Conservation (phyloP, 371 early-diverging fungal genomes). For the Syncephalastrum contaminatum region DNA sequence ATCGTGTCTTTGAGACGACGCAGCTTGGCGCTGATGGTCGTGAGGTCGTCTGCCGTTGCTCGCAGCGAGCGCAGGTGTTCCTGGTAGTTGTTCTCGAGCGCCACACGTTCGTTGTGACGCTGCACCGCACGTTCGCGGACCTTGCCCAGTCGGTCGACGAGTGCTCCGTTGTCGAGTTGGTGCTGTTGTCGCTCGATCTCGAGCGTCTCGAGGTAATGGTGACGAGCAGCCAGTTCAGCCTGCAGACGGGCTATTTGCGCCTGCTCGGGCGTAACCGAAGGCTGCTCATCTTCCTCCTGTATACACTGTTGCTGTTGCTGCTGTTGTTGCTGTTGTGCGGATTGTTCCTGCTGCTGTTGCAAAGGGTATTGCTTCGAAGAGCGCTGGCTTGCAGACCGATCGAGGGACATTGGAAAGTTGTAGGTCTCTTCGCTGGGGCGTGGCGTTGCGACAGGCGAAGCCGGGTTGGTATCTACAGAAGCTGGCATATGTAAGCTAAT, state of each 20-base stretch:
- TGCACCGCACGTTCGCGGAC: slow-evolving; percentile 20
- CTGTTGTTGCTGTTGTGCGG: too few species aligned
- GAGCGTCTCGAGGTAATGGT: slow-evolving; percentile 15
- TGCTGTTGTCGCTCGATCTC: slow-evolving; percentile 26
- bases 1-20: slow-evolving; percentile 48
- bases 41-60: slow-evolving; percentile 56
- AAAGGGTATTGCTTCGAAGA: too few species aligned
- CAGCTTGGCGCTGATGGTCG: slow-evolving; percentile 47
- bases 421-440: too few species aligned
- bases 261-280: not conserved
- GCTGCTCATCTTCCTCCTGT: not conserved
- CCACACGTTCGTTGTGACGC: slow-evolving; percentile 20
- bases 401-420: too few species aligned
- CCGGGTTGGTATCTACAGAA: too few species aligned
- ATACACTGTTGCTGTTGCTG: not conserved
- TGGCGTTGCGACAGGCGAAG: too few species aligned
- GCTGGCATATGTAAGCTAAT: too few species aligned
- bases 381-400: too few species aligned
- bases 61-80: slow-evolving; percentile 54
- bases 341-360: too few species aligned
- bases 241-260: slow-evolving; percentile 12
- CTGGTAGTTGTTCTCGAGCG: slow-evolving; percentile 47
- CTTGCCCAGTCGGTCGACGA: slow-evolving; percentile 16
- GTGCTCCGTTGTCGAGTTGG: slow-evolving; percentile 15
- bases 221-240: slow-evolving; percentile 19